A percentile compares a stretch with the other conserved stretches of the same genome.
phyloP scores from a whole-genome alignment of 768 basidiomycete genomes.

The Chalciporus pseudorubinellus region DNA sequence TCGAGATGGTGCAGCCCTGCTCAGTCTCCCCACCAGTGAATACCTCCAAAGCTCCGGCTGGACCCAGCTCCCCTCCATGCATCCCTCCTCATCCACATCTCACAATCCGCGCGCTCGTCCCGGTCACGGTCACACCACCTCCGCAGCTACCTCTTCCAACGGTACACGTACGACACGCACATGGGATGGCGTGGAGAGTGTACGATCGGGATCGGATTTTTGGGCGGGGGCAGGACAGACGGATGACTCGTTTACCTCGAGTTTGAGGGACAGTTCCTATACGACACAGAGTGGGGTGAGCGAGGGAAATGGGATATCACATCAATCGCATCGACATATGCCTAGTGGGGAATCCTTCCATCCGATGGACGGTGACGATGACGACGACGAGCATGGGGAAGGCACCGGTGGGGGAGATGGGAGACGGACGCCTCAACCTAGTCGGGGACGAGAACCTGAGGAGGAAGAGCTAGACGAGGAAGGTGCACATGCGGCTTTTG shows the following conservation, averaged over 20 bases:
- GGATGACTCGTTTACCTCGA: slow-evolving; percentile 18
- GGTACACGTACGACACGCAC: slow-evolving; percentile 10
- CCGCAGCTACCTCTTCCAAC: slow-evolving; percentile 14
- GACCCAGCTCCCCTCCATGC: slow-evolving; percentile 34
- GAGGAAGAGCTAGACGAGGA: slow-evolving; percentile 61
- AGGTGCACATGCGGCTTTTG: slow-evolving; percentile 78
- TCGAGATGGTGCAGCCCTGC: slow-evolving; percentile 72
- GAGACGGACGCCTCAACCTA: slow-evolving; percentile 24
- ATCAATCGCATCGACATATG: slow-evolving; percentile 8
- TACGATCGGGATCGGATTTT: slow-evolving; percentile 72
- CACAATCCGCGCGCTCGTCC: slow-evolving; percentile 3
- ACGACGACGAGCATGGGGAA: slow-evolving; percentile 10
- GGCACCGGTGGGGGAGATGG: slow-evolving; percentile 13
- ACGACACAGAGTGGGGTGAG: slow-evolving; percentile 3
- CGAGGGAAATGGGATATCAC: not conserved
- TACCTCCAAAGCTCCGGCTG: slow-evolving; percentile 86
- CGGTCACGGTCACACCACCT: slow-evolving; percentile 19
- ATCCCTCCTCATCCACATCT: not conserved
- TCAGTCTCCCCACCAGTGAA: slow-evolving; percentile 79
- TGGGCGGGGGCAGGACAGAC: slow-evolving; percentile 50
- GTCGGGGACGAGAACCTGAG: not conserved
- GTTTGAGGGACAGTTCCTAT: slow-evolving; percentile 13
- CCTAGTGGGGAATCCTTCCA: slow-evolving; percentile 33
- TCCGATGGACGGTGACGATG: slow-evolving; percentile 30
- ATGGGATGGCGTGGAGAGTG: slow-evolving; percentile 39